A percentile compares a stretch with the other conserved stretches of the same genome.
These are phyloP conservation scores for Agrostemma githago DNA, from an alignment of 148 eudicot genomes.

Conservation along the genomic window DNA sequence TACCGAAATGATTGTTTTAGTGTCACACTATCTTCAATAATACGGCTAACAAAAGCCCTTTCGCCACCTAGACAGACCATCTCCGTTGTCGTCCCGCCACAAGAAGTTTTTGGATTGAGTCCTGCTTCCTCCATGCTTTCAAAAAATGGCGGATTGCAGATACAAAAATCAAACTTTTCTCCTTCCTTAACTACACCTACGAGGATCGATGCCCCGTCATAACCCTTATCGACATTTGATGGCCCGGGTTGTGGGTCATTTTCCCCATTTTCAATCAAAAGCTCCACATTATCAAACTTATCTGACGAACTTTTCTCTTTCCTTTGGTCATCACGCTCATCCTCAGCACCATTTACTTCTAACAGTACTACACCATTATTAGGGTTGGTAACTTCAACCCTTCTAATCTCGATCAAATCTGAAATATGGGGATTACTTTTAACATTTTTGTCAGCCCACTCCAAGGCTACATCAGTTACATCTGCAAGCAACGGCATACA, in stretches of 20 bases:
- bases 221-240: conserved; percentile 33
- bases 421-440: conserved; percentile 70
- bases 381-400: conserved; percentile 29
- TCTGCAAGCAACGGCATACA: conserved; percentile 41
- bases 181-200: conserved; percentile 71
- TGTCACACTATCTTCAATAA: conserved; percentile 70
- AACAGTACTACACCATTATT: not conserved
- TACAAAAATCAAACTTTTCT: conserved; percentile 87
- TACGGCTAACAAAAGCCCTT: conserved; percentile 65
- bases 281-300: conserved; percentile 13
- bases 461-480: conserved; percentile 76
- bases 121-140: conserved; percentile 93
- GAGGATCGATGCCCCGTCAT: conserved; percentile 60
- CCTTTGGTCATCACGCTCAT: conserved; percentile 13
- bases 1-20: conserved; percentile 76
- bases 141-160: conserved; percentile 98
- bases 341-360: not conserved
- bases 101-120: conserved; percentile 83
- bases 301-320: conserved; percentile 10
- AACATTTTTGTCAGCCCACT: conserved; percentile 85
- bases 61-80: conserved; percentile 98
- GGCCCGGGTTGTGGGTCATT: conserved; percentile 16
- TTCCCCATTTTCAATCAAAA: conserved; percentile 13
- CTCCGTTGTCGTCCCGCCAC: conserved; percentile 87
- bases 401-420: conserved; percentile 71